Base-by-base conservation (phyloP, 306 rosid species). In the Boehmeria nivea region DNA sequence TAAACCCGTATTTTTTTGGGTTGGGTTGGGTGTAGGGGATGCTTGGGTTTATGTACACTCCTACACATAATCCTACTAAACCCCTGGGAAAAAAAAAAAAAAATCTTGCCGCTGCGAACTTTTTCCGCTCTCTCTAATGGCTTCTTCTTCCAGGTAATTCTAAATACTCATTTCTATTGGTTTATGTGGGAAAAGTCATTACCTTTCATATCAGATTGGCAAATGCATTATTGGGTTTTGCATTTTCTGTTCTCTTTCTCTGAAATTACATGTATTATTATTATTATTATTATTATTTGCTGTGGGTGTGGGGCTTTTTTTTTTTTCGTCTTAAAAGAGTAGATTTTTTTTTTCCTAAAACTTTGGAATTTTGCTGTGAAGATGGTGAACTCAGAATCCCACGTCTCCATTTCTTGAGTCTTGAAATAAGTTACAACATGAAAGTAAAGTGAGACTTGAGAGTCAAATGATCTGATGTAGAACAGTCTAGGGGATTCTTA, bases 71-170 rank as follows among this genome's bases (percentile, higher is more conserved):
- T n/a, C n/a, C n/a, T n/a, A n/a, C n/a, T n/a, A n/a, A n/a, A n/a
- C n/a, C n/a, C n/a, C n/a, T n/a, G n/a, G n/a, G n/a, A n/a, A n/a
- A n/a, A 31, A 31, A 27, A 13, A n/a, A 16, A 53, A 20, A 28
- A 53, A 53, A 53, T 18, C 2, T 33, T 22, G 11, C 20, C 20
- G 22, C 50, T 18, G 1, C 21, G 3, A n/a, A 2, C 36, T 4
- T 4, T 23, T 25, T 10, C 12, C n/a, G 2, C 22, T 3, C 18
- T 38, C 22, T 37, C 51, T 38, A 15, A 59, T 59, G 63, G 51
- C 63, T 44, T 59, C 63, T 59, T 5, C 63, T 25, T 26, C 63
- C 18, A 0, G 51, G 63, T 59, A 43, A 42, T 14, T 37, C n/a
- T 17, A 20, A 2, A 56, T 2, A 14, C 7, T n/a, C 17, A 2